A percentile compares a stretch with the other conserved stretches of the same genome.
phyloP scores from a whole-genome alignment of 2,329 filamentous ascomycete genomes.

The Pyrenophora teres region DNA sequence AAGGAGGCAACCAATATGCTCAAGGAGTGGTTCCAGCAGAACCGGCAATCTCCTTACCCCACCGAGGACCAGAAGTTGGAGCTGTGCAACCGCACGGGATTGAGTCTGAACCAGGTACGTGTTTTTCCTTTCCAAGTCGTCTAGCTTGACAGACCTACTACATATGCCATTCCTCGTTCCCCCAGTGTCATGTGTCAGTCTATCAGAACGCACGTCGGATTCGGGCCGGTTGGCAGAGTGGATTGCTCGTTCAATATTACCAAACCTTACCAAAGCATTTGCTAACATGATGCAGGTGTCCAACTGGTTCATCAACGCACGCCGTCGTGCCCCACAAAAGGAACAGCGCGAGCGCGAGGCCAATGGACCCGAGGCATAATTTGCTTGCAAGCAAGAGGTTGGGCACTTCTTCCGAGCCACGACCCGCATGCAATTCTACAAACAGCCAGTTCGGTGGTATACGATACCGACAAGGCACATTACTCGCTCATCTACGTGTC shows the following conservation, averaged over 20 bases:
- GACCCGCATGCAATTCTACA: neutral
- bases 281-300: constrained; percentile 58
- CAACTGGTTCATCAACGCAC: constrained; percentile 82
- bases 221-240: constrained; percentile 2
- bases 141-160: constrained; percentile 46
- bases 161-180: constrained; percentile 17
- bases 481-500: neutral
- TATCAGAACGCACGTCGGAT: constrained; percentile 7
- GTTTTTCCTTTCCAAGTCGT: neutral
- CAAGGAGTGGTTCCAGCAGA: constrained; percentile 71
- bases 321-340: constrained; percentile 57
- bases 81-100: constrained; percentile 73
- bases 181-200: neutral
- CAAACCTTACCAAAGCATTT: neutral
- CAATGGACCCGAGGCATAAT: constrained; percentile 18
- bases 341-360: constrained; percentile 36
- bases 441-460: no score
- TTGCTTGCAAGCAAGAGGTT: neutral
- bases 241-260: neutral
- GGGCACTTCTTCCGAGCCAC: neutral
- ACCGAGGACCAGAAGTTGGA: constrained; percentile 87
- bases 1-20: constrained; percentile 86
- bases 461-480: neutral
- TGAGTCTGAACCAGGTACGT: constrained; percentile 73
- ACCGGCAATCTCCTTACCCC: constrained; percentile 72